Evolutionary conservation across 164 flowering plant genomes (phyloP).

Genomic region (Vitis labrusca): DNA sequence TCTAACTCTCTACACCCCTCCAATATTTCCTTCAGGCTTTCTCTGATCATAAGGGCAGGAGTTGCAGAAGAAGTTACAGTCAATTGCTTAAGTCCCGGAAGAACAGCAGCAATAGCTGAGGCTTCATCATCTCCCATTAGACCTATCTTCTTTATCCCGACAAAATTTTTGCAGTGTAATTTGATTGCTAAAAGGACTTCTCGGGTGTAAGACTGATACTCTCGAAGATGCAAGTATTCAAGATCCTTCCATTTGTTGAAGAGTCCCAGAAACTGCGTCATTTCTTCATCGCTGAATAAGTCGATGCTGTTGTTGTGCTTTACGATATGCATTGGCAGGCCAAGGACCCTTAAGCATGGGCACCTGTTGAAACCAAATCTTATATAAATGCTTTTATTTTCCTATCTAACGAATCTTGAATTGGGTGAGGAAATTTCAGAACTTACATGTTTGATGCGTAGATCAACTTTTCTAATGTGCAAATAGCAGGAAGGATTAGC

Average conservation of each 20-base stretch:
- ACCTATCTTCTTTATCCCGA: background rate
- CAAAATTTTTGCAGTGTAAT: background rate
- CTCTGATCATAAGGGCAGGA: background rate
- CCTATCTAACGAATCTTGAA: no score
- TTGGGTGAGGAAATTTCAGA: background rate
- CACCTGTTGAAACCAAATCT: background rate
- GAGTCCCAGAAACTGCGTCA: background rate
- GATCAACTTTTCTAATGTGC: background rate
- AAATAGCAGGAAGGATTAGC: background rate
- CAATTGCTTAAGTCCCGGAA: background rate
- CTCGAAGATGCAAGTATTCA: background rate
- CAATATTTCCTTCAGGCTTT: background rate
- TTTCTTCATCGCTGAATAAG: background rate
- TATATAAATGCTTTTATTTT: no score
- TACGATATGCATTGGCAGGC: background rate
- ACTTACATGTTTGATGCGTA: background rate
- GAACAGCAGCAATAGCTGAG: background rate
- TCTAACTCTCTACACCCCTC: background rate
- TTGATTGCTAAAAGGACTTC: background rate
- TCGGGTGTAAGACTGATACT: background rate
- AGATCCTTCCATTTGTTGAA: constrained; percentile 1
- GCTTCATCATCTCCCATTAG: background rate
- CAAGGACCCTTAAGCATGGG: constrained; percentile 2
- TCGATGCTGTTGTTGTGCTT: background rate
- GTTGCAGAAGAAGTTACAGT: background rate